phyloP scores from a whole-genome alignment of 495 filamentous ascomycete genomes.

The Rusavskia elegans region DNA sequence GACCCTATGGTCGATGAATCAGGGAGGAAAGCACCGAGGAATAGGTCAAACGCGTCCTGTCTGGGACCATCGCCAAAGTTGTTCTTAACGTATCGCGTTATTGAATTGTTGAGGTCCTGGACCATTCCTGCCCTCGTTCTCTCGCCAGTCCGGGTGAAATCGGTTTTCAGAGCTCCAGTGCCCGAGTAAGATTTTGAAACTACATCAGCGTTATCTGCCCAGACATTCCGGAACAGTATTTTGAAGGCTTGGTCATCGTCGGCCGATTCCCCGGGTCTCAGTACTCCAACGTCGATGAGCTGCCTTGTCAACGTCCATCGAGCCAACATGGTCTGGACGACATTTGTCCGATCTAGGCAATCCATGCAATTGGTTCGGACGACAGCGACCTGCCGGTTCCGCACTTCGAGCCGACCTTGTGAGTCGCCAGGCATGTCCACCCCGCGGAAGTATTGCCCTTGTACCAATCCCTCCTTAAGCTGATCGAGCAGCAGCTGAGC shows the following conservation, averaged over 20 bases:
- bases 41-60: slow-evolving; percentile 91
- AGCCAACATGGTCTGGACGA: slow-evolving; percentile 89
- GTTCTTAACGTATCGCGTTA: slow-evolving; percentile 72
- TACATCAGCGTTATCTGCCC: slow-evolving; percentile 95
- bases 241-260: slow-evolving; percentile 66
- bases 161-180: slow-evolving; percentile 90
- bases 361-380: slow-evolving; percentile 99
- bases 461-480: slow-evolving; percentile 49
- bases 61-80: slow-evolving; percentile 86
- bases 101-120: slow-evolving; percentile 68
- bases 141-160: slow-evolving; percentile 79
- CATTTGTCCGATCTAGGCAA: slow-evolving; percentile 93
- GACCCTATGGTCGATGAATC: slow-evolving; percentile 44
- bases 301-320: slow-evolving; percentile 77
- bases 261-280: slow-evolving; percentile 50
- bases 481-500: slow-evolving; percentile 74
- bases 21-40: slow-evolving; percentile 72
- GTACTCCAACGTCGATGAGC: slow-evolving; percentile 63
- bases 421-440: slow-evolving; percentile 62
- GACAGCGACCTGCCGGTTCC: slow-evolving; percentile 65
- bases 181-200: slow-evolving; percentile 87
- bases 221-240: slow-evolving; percentile 79
- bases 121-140: slow-evolving; percentile 69
- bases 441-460: slow-evolving; percentile 84
- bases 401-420: slow-evolving; percentile 57